Percentiles rank a stretch among this genome's conserved stretches.
phyloP scores from a whole-genome alignment of 208 protist genomes.

The Leishmania major region DNA sequence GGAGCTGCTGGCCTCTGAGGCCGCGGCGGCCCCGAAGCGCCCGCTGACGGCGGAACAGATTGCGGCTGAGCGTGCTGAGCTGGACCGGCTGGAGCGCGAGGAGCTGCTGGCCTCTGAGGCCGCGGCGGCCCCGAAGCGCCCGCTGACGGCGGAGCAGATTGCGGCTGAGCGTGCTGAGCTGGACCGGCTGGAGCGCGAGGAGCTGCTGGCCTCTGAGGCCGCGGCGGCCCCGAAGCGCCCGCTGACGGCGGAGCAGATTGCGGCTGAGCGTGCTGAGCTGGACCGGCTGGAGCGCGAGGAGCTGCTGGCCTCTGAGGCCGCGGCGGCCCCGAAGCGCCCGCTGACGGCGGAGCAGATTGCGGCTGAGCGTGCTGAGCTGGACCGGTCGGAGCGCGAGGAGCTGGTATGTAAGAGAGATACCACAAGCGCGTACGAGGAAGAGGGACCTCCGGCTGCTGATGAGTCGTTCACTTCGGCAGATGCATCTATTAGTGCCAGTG shows the following conservation, averaged over 20 bases:
- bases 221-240: background rate
- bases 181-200: constrained; percentile 2
- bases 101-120: background rate
- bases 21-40: background rate
- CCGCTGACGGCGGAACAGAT: constrained; percentile 18
- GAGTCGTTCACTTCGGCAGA: background rate
- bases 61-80: background rate
- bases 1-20: constrained; percentile 3
- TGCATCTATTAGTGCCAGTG: background rate
- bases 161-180: background rate
- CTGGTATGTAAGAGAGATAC: background rate
- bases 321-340: background rate
- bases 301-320: background rate
- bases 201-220: background rate
- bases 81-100: constrained; percentile 5
- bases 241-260: constrained; percentile 8
- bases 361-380: background rate
- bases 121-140: background rate
- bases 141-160: constrained; percentile 5
- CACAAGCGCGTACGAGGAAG: background rate
- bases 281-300: background rate
- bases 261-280: background rate
- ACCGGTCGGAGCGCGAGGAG: constrained; percentile 1
- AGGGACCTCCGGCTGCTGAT: background rate
- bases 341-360: constrained; percentile 15